These are phyloP conservation scores for Paraphaeosphaeria sporulosa DNA, from an alignment of 2,329 filamentous ascomycete genomes.

Conservation along the genomic window DNA sequence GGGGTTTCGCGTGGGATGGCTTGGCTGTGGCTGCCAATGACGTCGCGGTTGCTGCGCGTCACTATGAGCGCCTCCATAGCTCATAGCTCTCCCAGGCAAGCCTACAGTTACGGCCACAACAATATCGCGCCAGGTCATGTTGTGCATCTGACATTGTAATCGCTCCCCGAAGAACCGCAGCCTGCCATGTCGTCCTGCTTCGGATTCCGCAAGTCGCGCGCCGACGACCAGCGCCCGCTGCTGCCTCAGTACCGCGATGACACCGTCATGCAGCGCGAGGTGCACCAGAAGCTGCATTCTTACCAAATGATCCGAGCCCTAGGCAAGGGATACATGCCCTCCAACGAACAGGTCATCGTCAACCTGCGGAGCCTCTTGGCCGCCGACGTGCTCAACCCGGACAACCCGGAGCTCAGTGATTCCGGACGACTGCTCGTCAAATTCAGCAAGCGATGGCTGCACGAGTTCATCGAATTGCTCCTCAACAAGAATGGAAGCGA, in stretches of 20 bases:
- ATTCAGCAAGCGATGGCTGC: conserved; percentile 75
- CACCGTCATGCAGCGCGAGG: conserved; percentile 75
- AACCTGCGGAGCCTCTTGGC: conserved; percentile 82
- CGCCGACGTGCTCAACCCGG: conserved; percentile 78
- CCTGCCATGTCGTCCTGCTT: conserved; percentile 69
- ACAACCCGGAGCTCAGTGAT: conserved; percentile 76
- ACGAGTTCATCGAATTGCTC: conserved; percentile 81
- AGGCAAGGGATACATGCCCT: conserved; percentile 87
- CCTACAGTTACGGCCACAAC: neutral
- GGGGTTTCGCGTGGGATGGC: neutral
- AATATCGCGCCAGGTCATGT: neutral
- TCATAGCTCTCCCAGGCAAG: neutral
- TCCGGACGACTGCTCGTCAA: conserved; percentile 78
- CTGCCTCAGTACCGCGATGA: conserved; percentile 85
- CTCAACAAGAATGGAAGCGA: conserved; percentile 83
- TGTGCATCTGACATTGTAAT: conserved; percentile 10
- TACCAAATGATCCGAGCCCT: conserved; percentile 91
- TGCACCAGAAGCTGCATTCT: conserved; percentile 89
- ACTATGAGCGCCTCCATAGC: conserved; percentile 11
- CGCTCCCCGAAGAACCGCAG: conserved; percentile 4
- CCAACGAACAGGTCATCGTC: conserved; percentile 81
- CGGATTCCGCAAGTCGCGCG: conserved; percentile 62
- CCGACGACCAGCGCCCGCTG: conserved; percentile 73
- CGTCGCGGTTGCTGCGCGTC: conserved; percentile 15
- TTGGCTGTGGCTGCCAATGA: conserved; percentile 12